Base-by-base conservation (phyloP, 176 grass and related monocot genomes). In the Stipa capillata region DNA sequence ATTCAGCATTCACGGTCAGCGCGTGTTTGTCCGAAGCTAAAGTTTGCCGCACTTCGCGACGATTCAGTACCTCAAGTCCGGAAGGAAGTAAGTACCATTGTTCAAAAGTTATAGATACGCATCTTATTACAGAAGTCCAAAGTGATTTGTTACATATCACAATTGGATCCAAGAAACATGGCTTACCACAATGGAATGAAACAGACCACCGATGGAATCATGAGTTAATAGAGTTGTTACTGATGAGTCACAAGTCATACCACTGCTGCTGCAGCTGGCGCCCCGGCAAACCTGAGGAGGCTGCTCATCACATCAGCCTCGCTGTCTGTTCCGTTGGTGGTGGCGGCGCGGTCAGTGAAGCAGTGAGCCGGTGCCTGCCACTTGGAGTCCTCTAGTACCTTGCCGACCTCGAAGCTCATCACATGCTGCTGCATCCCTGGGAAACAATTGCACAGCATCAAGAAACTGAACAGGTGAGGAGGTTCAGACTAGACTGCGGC, bases 401-500 rank as follows among this genome's bases (percentile, higher is more conserved):
- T 64, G 12, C 90, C 90, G 18, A 80, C 90, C 42, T 92, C 86
- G 31, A 92, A 92, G 17, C 74, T 86, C 79, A 92, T 92, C 44
- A 92, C 90, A 37, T 89, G 74, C 37, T 75, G 84, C 17, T 79
- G 71, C 77, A 84, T 91, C 18, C 79, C 85, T 81, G 76, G 0
- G 35, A 50, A 51, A 66, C 5, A 79, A 3, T n/a, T 65, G 5
- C 47, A 16, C 20, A 45, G 20, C 54, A 35, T 64, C 44, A 55
- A 52, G 20, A 11, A 7, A 41, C 52, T 40, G 15, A 28, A 62
- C 1, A 57, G 33, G 3, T 21, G 18, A 34, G 12, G 31, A 53
- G 8, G 33, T 20, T 25, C 8, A 55, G 7, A 29, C 35, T 73
- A 69, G 40, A 33, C 28, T 59, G 64, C 42, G 9, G 44, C 44